These are phyloP conservation scores for Huntiella abstrusa DNA, from an alignment of 2,329 filamentous ascomycete genomes.

Conservation along the genomic window DNA sequence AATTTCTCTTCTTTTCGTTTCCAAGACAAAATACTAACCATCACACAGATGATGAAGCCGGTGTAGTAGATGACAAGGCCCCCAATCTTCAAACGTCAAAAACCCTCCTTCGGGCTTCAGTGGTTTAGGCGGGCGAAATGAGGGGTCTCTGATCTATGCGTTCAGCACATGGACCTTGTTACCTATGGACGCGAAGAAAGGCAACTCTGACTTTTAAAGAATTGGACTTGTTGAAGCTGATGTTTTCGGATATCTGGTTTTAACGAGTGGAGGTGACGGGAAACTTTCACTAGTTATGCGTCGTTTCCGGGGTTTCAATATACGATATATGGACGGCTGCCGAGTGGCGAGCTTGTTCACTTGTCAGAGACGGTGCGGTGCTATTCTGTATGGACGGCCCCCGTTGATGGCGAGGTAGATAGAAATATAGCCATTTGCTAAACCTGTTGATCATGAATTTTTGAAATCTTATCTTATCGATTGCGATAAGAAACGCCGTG, in stretches of 20 bases:
- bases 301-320: too few relatives aligned
- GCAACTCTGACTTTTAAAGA: conserved; percentile 68
- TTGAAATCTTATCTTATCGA: too few relatives aligned
- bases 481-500: too few relatives aligned
- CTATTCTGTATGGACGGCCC: too few relatives aligned
- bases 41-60: conserved; percentile 91
- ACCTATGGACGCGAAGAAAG: conserved; percentile 87
- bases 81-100: conserved; percentile 40
- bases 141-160: conserved; percentile 85
- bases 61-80: conserved; percentile 79
- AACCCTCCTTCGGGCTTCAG: conserved; percentile 91
- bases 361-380: too few relatives aligned
- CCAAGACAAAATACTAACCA: conserved; percentile 17
- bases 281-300: too few relatives aligned
- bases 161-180: conserved; percentile 99
- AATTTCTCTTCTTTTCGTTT: background rate
- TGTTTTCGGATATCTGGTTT: background rate
- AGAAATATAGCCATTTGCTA: too few relatives aligned
- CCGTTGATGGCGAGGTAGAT: too few relatives aligned
- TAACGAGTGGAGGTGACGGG: background rate
- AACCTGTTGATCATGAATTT: too few relatives aligned
- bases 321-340: too few relatives aligned
- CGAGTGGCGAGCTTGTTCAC: too few relatives aligned
- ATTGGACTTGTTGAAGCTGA: background rate
- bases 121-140: conserved; percentile 50